These are phyloP conservation scores for Verticillium dahliae DNA, from an alignment of 2,329 filamentous ascomycete genomes.

Conservation along the genomic window DNA sequence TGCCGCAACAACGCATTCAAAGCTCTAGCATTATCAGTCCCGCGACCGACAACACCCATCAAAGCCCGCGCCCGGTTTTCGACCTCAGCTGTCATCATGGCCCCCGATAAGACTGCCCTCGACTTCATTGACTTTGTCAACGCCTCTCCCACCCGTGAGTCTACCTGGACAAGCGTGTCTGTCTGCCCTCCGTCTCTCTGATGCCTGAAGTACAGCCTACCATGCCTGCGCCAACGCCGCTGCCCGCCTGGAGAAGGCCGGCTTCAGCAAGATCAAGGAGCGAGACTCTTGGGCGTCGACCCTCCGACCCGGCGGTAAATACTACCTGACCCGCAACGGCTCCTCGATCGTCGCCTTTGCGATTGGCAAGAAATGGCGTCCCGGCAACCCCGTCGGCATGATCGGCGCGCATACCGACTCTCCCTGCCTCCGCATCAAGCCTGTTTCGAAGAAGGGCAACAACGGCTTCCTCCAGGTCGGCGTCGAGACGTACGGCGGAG, in stretches of 20 bases:
- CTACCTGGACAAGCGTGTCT: neutral
- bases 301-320: conserved; percentile 82
- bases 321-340: conserved; percentile 90
- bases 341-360: conserved; percentile 91
- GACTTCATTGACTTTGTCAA: conserved; percentile 94
- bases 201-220: conserved; percentile 57
- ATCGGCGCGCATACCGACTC: conserved; percentile 96
- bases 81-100: conserved; percentile 35
- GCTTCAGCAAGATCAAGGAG: conserved; percentile 85
- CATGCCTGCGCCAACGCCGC: conserved; percentile 82
- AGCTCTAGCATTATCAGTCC: neutral
- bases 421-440: conserved; percentile 85
- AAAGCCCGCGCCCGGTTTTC: conserved; percentile 14
- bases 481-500: conserved; percentile 94
- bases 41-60: neutral
- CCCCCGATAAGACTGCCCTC: conserved; percentile 53
- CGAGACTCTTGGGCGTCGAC: conserved; percentile 80
- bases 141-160: conserved; percentile 82
- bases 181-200: neutral
- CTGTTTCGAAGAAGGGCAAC: conserved; percentile 80
- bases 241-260: conserved; percentile 69
- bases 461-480: conserved; percentile 91
- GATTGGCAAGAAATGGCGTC: conserved; percentile 83
- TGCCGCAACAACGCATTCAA: conserved; percentile 4
- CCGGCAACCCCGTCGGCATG: conserved; percentile 87